phyloP scores from a whole-genome alignment of 129 eudicot genomes.

The Centella asiatica region DNA sequence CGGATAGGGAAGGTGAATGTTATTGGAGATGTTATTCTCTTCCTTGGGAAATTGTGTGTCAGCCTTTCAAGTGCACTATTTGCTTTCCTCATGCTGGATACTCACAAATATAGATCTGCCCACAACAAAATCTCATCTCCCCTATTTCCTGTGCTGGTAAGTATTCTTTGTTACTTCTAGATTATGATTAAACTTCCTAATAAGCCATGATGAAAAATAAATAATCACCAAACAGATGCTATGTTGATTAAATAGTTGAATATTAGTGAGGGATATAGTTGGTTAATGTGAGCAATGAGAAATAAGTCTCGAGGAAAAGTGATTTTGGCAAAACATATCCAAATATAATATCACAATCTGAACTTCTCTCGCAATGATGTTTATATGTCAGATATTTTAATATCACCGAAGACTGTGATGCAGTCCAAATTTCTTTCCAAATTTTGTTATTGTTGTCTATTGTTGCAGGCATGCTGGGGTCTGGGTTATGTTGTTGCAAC shows the following conservation, averaged over 20 bases:
- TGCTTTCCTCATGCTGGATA: slow-evolving; percentile 84
- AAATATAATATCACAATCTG: no score
- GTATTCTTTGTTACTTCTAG: slow-evolving; percentile 11
- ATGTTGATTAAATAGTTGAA: not conserved
- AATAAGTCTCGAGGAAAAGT: no score
- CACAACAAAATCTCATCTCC: slow-evolving; percentile 89
- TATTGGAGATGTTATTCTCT: slow-evolving; percentile 82
- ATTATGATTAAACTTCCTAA: not conserved
- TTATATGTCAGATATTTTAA: not conserved
- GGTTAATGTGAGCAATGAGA: no score
- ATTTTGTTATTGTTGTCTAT: no score
- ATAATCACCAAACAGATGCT: not conserved
- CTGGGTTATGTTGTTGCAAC: slow-evolving; percentile 80
- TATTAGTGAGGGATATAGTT: no score
- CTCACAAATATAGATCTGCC: slow-evolving; percentile 64
- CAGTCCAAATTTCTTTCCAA: not conserved
- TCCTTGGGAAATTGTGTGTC: slow-evolving; percentile 86
- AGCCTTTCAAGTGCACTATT: slow-evolving; percentile 82
- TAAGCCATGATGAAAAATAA: no score
- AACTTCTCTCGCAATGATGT: no score
- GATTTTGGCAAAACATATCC: no score
- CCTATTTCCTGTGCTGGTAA: slow-evolving; percentile 84
- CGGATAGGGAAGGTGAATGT: slow-evolving; percentile 96
- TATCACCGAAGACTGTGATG: not conserved
- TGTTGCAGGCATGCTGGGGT: slow-evolving; percentile 70